Conservation (phyloP, 108 stramenopile genomes). For the Cafeteria roenbergensis region DNA sequence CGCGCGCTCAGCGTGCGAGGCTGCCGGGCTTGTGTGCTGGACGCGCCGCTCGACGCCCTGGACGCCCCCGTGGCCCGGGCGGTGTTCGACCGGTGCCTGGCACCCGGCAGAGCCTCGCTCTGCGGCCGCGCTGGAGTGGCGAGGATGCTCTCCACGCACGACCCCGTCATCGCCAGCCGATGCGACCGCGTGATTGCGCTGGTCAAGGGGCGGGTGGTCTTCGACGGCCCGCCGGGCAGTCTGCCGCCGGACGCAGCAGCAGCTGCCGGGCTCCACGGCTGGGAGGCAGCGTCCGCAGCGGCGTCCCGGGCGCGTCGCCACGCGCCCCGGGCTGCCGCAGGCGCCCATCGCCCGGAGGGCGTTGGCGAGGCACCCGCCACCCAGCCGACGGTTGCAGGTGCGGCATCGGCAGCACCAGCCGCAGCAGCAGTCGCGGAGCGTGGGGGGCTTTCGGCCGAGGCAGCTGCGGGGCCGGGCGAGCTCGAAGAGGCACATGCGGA, state of each 20-base stretch:
- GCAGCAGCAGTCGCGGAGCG: too few species aligned
- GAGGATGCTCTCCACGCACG: not conserved
- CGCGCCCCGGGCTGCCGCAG: too few species aligned
- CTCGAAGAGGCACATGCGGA: not conserved
- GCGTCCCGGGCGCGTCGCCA: too few species aligned
- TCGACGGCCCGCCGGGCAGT: not conserved
- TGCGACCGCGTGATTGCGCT: not conserved
- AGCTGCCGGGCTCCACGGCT: not conserved
- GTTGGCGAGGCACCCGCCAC: too few species aligned
- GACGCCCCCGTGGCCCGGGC: not conserved
- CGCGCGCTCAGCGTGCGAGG: constrained; percentile 5
- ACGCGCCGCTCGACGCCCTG: not conserved
- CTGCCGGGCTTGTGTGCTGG: not conserved
- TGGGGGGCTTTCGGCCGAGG: too few species aligned
- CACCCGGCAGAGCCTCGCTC: too few species aligned
- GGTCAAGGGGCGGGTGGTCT: not conserved
- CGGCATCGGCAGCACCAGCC: too few species aligned
- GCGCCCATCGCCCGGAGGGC: too few species aligned
- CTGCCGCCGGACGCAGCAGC: not conserved
- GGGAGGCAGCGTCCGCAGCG: too few species aligned
- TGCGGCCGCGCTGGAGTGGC: not conserved
- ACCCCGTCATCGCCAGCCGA: not conserved
- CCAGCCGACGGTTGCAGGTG: too few species aligned
- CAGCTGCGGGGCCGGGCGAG: too few species aligned
- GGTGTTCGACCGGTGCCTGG: not conserved